These are phyloP conservation scores for Albatrellus ellisii DNA, from an alignment of 768 basidiomycete genomes.

Conservation along the genomic window DNA sequence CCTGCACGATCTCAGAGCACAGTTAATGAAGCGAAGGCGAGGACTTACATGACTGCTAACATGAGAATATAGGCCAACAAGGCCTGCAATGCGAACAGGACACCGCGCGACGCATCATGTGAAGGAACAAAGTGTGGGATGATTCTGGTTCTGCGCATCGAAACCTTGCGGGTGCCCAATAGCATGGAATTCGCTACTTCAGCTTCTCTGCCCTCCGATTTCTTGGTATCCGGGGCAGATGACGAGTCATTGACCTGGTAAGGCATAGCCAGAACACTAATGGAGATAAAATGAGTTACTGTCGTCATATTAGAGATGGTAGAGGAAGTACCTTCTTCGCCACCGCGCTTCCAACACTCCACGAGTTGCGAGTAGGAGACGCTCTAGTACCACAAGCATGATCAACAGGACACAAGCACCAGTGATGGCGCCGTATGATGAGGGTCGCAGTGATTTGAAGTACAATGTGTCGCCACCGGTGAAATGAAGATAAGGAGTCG, in stretches of 20 bases:
- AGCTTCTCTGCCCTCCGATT: neutral
- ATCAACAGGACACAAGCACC: constrained; percentile 67
- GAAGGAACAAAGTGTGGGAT: constrained; percentile 50
- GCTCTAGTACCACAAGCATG: constrained; percentile 54
- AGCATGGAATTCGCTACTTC: neutral
- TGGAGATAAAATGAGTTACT: neutral
- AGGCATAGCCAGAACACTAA: neutral
- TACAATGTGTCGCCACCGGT: constrained; percentile 46
- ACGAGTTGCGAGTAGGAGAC: constrained; percentile 50
- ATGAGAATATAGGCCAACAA: constrained; percentile 60
- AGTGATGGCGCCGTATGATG: constrained; percentile 52
- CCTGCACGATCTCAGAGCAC: constrained; percentile 31
- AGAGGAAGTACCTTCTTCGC: constrained; percentile 28
- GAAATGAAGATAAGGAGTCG: constrained; percentile 65
- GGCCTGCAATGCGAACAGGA: constrained; percentile 48
- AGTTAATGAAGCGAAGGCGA: constrained; percentile 7
- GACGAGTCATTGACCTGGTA: neutral
- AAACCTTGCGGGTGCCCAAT: neutral
- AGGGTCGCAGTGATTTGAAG: constrained; percentile 59
- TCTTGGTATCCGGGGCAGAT: neutral
- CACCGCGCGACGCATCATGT: constrained; percentile 62
- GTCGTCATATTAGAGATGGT: neutral
- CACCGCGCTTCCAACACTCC: constrained; percentile 42
- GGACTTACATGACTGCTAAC: constrained; percentile 65
- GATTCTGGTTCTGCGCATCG: constrained; percentile 20